These are phyloP conservation scores for Rhizophagus clarus DNA, from an alignment of 192 early-diverging fungal species.

Conservation along the genomic window DNA sequence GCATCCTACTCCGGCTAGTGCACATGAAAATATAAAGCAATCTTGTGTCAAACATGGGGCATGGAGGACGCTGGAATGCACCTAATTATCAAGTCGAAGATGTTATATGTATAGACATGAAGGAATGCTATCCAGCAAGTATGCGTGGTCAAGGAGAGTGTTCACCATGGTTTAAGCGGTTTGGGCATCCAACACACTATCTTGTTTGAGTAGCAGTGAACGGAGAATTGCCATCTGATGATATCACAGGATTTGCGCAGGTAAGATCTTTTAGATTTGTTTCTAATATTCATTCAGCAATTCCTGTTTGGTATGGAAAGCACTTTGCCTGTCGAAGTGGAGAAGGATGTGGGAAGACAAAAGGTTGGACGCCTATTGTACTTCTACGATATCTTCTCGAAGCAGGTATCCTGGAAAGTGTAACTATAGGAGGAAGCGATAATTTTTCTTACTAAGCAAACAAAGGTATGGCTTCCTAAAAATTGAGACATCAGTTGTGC, in stretches of 20 bases:
- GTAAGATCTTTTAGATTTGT: constrained; percentile 10
- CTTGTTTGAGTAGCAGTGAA: constrained; percentile 15
- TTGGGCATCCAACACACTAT: constrained; percentile 21
- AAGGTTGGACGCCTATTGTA: background rate
- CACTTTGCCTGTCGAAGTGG: constrained; percentile 1
- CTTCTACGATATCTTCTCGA: constrained; percentile 20
- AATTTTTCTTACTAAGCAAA: constrained; percentile 22
- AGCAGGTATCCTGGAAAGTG: constrained; percentile 3
- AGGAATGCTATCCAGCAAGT: constrained; percentile 18
- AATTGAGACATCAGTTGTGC: constrained; percentile 23
- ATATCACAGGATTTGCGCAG: constrained; percentile 5
- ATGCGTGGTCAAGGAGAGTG: constrained; percentile 17
- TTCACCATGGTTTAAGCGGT: constrained; percentile 11
- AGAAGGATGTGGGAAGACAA: constrained; percentile 9
- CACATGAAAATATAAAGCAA: constrained; percentile 27
- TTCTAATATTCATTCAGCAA: constrained; percentile 6
- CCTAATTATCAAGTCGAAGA: constrained; percentile 15
- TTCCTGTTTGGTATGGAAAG: constrained; percentile 6
- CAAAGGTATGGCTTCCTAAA: constrained; percentile 24
- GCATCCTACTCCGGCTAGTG: background rate
- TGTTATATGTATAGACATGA: constrained; percentile 25
- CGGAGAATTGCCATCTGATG: constrained; percentile 3
- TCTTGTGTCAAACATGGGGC: constrained; percentile 13
- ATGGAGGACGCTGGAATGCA: constrained; percentile 1
- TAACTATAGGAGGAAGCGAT: constrained; percentile 21